Percentiles rank a stretch among this genome's conserved stretches.
Conservation (phyloP, 345 rosid genomes). For the Citrus unshiu region DNA sequence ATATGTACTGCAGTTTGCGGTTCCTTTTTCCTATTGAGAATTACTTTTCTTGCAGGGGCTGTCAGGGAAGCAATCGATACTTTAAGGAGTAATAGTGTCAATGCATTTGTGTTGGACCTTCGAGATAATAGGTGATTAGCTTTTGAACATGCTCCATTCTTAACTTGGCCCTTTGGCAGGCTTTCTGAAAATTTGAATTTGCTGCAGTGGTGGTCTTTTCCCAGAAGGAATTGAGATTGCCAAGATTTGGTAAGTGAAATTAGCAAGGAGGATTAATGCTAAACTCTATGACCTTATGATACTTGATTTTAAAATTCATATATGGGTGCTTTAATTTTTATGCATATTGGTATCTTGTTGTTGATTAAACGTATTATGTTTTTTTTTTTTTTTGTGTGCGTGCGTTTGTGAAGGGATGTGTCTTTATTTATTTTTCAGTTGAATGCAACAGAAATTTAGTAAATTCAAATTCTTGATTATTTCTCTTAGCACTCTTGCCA, state of each 20-base stretch:
- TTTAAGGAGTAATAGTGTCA: slow-evolving; percentile 58
- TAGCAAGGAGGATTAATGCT: neutral
- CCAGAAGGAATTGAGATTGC: slow-evolving; percentile 98
- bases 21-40: slow-evolving; percentile 3
- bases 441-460: neutral
- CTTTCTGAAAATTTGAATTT: slow-evolving; percentile 39
- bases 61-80: slow-evolving; percentile 78
- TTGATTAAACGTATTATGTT: neutral
- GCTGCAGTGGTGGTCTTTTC: slow-evolving; percentile 91
- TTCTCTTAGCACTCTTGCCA: neutral
- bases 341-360: neutral
- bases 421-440: neutral
- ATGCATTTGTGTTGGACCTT: slow-evolving; percentile 87
- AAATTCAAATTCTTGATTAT: neutral
- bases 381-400: neutral
- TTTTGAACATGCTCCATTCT: slow-evolving; percentile 19
- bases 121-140: slow-evolving; percentile 89
- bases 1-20: neutral
- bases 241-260: slow-evolving; percentile 70
- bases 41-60: slow-evolving; percentile 52
- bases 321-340: neutral
- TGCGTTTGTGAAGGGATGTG: no score
- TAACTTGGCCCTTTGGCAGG: slow-evolving; percentile 18
- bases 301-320: neutral
- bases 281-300: neutral